Base-by-base conservation (phyloP, 768 basidiomycete species). In the Xanthoconium purpureum region DNA sequence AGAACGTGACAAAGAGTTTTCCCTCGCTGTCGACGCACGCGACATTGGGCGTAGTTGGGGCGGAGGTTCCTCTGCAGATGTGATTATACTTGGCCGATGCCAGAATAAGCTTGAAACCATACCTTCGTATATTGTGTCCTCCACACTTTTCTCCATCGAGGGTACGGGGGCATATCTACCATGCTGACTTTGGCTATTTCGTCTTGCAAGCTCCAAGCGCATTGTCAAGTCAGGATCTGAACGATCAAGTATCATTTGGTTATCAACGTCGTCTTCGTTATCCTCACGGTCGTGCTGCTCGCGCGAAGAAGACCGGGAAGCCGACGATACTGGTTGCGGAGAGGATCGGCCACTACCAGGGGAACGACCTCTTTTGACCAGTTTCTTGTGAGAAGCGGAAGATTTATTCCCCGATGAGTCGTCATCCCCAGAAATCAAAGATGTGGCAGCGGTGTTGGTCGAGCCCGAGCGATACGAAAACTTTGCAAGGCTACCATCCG, bases 121-220 rank as follows among this genome's bases (percentile, higher is more conserved):
- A 85, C 90, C 89, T 83, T 92, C 90, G 62, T 88, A 89, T 61
- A 92, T 90, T 3, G 84, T 88, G 30, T 82, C 81, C 61, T 87
- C 85, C 15, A 79, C 66, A 4, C 81, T 77, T 30, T 64, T 71
- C 15, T 83, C 81, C 61, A 80, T 64, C 7, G 74, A 64, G 51
- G 80, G 60, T 44, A 75, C 62, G 11, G 75, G 55, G 43, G 74
- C 66, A 47, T 70, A 66, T 47, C 80, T 79, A 17, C 77, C 79
- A 55, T 82, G 80, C 62, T 93, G 91, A 68, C 80, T 89, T 65
- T 86, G 79, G 67, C 91, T 92, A 67, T 97, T 97, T 61, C 82
- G 81, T 57, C 91, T 77, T 6, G 94, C 94, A 47, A 96, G 75
- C 59, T 91, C 91, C 50, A 97, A 73, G 47, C 88, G 85, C 74